These are phyloP conservation scores for Priceomyces carsonii DNA, from an alignment of 805 yeast genomes.

Conservation along the genomic window DNA sequence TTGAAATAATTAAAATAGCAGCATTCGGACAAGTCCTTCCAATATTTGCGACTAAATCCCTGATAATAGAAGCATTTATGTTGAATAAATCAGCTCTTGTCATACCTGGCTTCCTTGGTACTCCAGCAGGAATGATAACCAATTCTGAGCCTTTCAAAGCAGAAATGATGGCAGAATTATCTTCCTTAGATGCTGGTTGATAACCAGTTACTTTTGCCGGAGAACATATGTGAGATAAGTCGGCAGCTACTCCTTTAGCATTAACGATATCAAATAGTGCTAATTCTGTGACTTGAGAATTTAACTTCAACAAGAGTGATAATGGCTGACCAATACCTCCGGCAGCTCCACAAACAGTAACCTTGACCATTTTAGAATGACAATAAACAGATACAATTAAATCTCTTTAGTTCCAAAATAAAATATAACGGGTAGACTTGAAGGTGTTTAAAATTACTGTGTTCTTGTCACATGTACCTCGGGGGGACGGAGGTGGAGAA, in stretches of 20 bases:
- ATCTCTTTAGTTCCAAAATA: no score
- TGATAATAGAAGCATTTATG: slow-evolving; percentile 45
- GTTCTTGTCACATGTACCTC: no score
- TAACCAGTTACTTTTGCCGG: slow-evolving; percentile 41
- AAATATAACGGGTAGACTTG: no score
- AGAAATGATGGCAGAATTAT: slow-evolving; percentile 32
- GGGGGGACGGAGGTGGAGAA: no score
- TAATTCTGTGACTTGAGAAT: slow-evolving; percentile 37
- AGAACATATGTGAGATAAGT: slow-evolving; percentile 43
- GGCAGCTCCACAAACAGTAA: slow-evolving; percentile 51
- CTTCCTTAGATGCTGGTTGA: slow-evolving; percentile 41
- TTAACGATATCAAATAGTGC: slow-evolving; percentile 46
- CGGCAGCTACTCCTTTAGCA: slow-evolving; percentile 49
- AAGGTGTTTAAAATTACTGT: no score
- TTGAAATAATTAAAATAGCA: slow-evolving; percentile 45
- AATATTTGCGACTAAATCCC: slow-evolving; percentile 43
- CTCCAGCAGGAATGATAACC: slow-evolving; percentile 49
- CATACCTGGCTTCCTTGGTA: slow-evolving; percentile 51
- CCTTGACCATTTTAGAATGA: slow-evolving; percentile 35
- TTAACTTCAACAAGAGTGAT: slow-evolving; percentile 42
- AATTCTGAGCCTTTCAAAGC: slow-evolving; percentile 41
- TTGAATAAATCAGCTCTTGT: slow-evolving; percentile 49
- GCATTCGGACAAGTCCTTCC: slow-evolving; percentile 43
- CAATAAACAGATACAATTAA: neutral
- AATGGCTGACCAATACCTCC: slow-evolving; percentile 52